Conservation (phyloP, 164 flowering plant species). For the Piper longum region DNA sequence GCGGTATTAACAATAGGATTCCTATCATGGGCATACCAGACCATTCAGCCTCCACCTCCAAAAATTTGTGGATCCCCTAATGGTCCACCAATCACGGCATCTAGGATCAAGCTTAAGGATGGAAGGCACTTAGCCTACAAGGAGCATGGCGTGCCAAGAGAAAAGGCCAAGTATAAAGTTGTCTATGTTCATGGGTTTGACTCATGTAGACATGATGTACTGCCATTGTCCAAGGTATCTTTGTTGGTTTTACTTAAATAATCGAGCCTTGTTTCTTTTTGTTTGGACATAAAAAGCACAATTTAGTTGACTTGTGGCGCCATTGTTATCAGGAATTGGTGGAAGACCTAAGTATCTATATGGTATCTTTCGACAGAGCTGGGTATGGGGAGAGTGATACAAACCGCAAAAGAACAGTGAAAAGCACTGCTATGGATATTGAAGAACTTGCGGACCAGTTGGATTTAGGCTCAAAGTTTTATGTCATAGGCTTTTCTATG, state of each 20-base stretch:
- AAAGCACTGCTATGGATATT: conserved; percentile 48
- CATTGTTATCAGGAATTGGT: conserved; percentile 30
- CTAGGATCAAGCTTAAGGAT: too few species aligned
- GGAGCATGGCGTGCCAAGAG: conserved; percentile 17
- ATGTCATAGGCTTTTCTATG: conserved; percentile 38
- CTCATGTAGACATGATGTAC: conserved; percentile 30
- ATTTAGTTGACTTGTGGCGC: background rate
- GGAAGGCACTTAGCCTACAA: too few species aligned
- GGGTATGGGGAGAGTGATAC: conserved; percentile 63
- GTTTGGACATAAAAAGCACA: background rate
- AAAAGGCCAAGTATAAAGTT: conserved; percentile 40
- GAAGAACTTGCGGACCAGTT: conserved; percentile 50
- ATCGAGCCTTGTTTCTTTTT: background rate
- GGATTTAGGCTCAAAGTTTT: conserved; percentile 37
- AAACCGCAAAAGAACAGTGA: conserved; percentile 33
- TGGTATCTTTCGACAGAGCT: conserved; percentile 45
- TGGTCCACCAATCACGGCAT: conserved; percentile 25
- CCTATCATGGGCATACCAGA: too few species aligned
- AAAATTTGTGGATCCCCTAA: conserved; percentile 8
- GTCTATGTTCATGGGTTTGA: conserved; percentile 47
- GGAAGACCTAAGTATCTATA: conserved; percentile 33
- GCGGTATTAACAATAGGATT: conserved; percentile 22
- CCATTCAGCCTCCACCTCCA: background rate
- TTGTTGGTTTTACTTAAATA: too few species aligned
- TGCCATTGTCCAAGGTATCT: conserved; percentile 32